Conservation (phyloP, 2,329 filamentous ascomycete species). For the Colletotrichum godetiae region DNA sequence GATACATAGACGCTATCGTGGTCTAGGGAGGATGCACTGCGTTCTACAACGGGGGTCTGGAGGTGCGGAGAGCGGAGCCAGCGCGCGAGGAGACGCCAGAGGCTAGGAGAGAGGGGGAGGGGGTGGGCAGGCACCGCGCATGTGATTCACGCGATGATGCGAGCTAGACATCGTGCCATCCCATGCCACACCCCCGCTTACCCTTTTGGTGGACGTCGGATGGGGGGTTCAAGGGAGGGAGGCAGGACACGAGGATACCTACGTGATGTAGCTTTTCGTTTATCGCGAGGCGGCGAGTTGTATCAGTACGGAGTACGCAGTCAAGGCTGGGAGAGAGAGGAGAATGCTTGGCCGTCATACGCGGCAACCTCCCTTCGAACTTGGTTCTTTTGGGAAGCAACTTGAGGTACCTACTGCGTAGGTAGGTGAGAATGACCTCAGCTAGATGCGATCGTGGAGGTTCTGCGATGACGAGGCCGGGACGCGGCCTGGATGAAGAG, state of each 20-base stretch:
- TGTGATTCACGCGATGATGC: conserved; percentile 16
- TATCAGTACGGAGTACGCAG: background rate
- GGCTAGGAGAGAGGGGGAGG: background rate
- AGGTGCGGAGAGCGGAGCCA: conserved; percentile 4
- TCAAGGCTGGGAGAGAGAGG: background rate
- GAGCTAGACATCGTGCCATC: too few species aligned
- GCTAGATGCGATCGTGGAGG: too few species aligned
- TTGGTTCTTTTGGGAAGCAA: too few species aligned
- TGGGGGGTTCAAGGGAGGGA: background rate
- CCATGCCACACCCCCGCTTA: too few species aligned
- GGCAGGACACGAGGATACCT: background rate
- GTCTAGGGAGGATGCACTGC: background rate
- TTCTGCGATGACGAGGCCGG: background rate
- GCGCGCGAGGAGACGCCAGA: background rate
- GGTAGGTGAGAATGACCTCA: too few species aligned
- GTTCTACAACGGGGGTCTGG: conserved; percentile 7
- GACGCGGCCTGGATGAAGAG: background rate
- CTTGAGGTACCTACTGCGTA: too few species aligned
- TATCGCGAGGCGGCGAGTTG: too few species aligned
- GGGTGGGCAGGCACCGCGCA: background rate
- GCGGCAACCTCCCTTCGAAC: background rate
- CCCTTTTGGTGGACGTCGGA: background rate
- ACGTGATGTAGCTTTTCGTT: background rate
- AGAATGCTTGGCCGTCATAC: background rate
- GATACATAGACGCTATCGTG: conserved; percentile 27